phyloP scores from a whole-genome alignment of 164 flowering plant species.

The Annona squamosa region DNA sequence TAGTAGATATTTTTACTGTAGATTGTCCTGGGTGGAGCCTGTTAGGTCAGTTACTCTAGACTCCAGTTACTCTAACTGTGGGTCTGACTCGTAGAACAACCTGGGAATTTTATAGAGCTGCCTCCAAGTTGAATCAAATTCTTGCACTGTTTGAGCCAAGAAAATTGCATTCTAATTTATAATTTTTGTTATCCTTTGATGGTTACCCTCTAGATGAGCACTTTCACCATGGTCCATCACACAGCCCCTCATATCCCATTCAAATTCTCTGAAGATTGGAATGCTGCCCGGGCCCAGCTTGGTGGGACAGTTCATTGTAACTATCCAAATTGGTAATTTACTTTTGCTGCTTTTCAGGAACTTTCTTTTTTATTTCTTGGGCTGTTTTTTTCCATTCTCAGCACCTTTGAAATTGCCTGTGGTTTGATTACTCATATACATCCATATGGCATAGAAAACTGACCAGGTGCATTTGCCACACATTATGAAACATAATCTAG shows the following conservation, averaged over 20 bases:
- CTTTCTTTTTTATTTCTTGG: neutral
- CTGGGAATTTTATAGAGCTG: neutral
- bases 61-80: neutral
- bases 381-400: neutral
- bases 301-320: constrained; percentile 91
- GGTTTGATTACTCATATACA: neutral
- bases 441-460: neutral
- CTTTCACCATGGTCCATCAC: constrained; percentile 96
- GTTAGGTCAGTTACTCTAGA: neutral
- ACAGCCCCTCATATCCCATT: constrained; percentile 97
- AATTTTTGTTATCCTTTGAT: too few relatives aligned
- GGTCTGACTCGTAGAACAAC: neutral
- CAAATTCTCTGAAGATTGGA: constrained; percentile 31
- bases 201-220: constrained; percentile 62
- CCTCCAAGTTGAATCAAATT: neutral
- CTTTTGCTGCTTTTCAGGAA: neutral
- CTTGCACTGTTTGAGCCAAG: neutral
- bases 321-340: constrained; percentile 76
- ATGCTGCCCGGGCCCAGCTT: constrained; percentile 45
- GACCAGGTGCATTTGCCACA: neutral
- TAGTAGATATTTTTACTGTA: neutral
- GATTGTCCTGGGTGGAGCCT: neutral
- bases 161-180: neutral
- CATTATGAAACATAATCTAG: neutral
- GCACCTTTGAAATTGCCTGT: neutral